These are phyloP conservation scores for Inosperma sp. DNA, from an alignment of 768 basidiomycete genomes.

Conservation along the genomic window DNA sequence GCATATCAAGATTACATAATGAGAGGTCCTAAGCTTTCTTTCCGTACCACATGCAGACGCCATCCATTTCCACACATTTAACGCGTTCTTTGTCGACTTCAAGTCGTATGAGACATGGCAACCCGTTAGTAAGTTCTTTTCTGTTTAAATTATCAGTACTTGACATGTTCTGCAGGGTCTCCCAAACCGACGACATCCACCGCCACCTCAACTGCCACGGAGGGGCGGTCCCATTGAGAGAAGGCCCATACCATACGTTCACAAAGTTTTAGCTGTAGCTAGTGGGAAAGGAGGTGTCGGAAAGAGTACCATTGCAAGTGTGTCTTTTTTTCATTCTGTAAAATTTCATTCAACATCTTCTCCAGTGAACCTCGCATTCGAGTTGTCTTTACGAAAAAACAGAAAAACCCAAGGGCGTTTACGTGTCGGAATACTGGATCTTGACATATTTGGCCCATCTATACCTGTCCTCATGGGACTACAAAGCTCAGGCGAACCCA, in stretches of 20 bases:
- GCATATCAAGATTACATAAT: too few relatives aligned
- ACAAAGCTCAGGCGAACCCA: constrained; percentile 70
- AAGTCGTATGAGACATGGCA: constrained; percentile 40
- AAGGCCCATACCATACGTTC: constrained; percentile 64
- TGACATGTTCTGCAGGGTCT: constrained; percentile 24
- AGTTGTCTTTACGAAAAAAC: constrained; percentile 49
- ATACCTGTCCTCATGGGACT: constrained; percentile 92
- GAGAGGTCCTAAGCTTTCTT: too few relatives aligned
- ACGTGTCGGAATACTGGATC: constrained; percentile 83
- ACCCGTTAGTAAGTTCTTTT: constrained; percentile 44
- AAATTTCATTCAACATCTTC: constrained; percentile 1
- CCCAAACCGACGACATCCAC: constrained; percentile 27
- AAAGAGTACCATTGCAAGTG: constrained; percentile 90
- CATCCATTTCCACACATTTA: not conserved
- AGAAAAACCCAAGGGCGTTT: constrained; percentile 36
- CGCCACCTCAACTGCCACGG: constrained; percentile 58
- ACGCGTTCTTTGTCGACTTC: constrained; percentile 24
- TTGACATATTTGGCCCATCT: constrained; percentile 95
- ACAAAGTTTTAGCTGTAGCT: constrained; percentile 77
- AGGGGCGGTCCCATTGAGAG: constrained; percentile 50
- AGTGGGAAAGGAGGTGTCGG: constrained; percentile 96
- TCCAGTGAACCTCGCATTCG: constrained; percentile 77
- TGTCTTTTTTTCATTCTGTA: constrained; percentile 14
- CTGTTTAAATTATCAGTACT: not conserved
- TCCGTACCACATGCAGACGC: too few relatives aligned